Base-by-base conservation (phyloP, 2,329 filamentous ascomycete genomes). In the Bipolaris gigantea region DNA sequence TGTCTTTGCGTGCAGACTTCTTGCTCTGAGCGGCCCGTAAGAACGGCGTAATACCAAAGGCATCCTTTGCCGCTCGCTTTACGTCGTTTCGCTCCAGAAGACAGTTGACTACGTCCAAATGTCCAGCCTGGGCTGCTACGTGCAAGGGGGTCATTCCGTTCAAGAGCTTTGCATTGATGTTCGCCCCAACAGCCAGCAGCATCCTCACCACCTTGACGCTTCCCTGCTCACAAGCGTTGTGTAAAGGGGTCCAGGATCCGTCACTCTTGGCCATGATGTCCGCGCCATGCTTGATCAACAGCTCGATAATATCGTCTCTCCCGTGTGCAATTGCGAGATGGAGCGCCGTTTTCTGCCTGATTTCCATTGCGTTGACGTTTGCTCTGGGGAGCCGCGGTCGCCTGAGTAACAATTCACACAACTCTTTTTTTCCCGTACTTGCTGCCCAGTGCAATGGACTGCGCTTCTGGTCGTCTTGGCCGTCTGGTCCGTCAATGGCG, bases 361-460 rank as follows among this genome's bases (percentile, higher is more conserved):
- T 58, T 48, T 75, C 73, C 4, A 65, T 57, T 5, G 73, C 70
- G 36, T 73, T 69, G 11, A 74, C 66, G 42, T 73, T 66, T 6
- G 71, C 65, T 38, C 66, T 63, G 10, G 65, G 70, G 0, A 48
- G 35, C 25, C 53, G 62, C 1, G 62, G 47, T 41, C 71, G 60
- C 33, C 64, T 71, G 5, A 83, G 71, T 25, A 85, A 71, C 60
- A 79, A 72, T 50, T 78, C 75, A 16, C 78, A 80, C 10, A 85
- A 72, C 30, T 76, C 74, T 45, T 77, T 71, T 61, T 84, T 83
- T 16, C 81, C 80, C 40, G 82, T 83, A 21, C 80, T 82, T 33
- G 81, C 83, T 1, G 83, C 82, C 82, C 83, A 85, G 55, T 85
- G 77, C 38, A 85, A 66, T 2, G 83, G 80, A 27, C 80, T 83